A percentile compares a stretch with the other conserved stretches of the same genome.
phyloP scores from a whole-genome alignment of 257 asterid species.

The Ballota nigra region DNA sequence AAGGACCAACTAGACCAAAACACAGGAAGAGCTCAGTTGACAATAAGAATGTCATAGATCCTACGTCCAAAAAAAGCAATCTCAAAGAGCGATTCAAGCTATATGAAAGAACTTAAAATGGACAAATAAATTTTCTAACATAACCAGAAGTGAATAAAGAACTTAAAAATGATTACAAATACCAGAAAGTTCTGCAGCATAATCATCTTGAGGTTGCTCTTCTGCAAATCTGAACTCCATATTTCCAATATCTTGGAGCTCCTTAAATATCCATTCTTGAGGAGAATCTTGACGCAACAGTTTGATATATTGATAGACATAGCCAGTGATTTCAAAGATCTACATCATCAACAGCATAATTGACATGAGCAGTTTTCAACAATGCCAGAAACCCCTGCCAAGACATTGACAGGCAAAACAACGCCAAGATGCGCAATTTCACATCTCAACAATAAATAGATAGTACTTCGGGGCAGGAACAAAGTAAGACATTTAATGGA shows the following conservation, averaged over 20 bases:
- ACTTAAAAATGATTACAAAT: constrained; percentile 18
- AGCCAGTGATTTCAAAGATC: constrained; percentile 79
- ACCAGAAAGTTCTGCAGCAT: constrained; percentile 98
- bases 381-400: neutral
- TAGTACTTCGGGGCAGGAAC: neutral
- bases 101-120: constrained; percentile 8
- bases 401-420: neutral
- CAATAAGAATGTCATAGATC: constrained; percentile 2
- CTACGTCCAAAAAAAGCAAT: constrained; percentile 7
- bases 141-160: constrained; percentile 4
- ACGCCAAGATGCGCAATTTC: neutral
- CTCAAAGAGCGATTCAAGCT: constrained; percentile 4
- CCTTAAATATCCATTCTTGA: constrained; percentile 92
- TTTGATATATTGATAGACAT: constrained; percentile 89
- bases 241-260: constrained; percentile 86
- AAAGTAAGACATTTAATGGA: neutral
- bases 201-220: constrained; percentile 98
- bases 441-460: neutral
- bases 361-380: constrained; percentile 6
- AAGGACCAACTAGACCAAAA: constrained; percentile 2
- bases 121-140: neutral
- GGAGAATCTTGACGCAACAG: constrained; percentile 71
- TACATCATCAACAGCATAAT: constrained; percentile 36
- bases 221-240: constrained; percentile 94
- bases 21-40: neutral